These are phyloP conservation scores for Eimeria praecox DNA, from an alignment of 169 alveolate genomes.

Conservation along the genomic window DNA sequence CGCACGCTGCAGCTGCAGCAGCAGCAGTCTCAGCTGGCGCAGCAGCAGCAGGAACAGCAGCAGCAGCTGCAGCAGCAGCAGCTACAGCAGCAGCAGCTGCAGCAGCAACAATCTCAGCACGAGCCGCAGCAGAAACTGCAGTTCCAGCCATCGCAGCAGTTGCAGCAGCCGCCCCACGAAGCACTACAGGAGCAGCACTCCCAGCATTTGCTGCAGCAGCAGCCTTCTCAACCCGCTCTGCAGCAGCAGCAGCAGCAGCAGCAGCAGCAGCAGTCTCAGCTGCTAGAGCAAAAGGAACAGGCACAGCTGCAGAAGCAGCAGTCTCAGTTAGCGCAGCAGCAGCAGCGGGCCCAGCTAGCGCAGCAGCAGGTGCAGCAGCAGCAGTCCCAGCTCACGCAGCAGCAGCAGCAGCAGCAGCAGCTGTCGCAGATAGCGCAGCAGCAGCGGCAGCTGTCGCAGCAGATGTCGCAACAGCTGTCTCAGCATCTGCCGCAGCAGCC, in stretches of 20 bases:
- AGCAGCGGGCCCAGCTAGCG: neutral
- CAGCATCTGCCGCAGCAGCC: neutral
- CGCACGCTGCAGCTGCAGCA: neutral
- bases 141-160: too few relatives aligned
- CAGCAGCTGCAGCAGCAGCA: neutral
- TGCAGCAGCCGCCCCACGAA: too few relatives aligned
- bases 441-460: neutral
- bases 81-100: neutral
- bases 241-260: too few relatives aligned
- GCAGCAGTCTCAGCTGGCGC: constrained; percentile 1
- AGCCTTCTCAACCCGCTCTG: too few relatives aligned
- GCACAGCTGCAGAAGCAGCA: neutral
- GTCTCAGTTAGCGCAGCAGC: neutral
- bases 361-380: constrained; percentile 1
- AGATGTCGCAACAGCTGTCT: neutral
- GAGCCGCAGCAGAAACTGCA: too few relatives aligned
- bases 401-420: constrained; percentile 27
- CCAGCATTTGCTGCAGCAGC: too few relatives aligned
- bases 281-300: too few relatives aligned
- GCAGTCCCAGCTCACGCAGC: neutral
- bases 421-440: neutral
- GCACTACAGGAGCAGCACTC: too few relatives aligned
- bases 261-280: too few relatives aligned
- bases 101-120: too few relatives aligned
- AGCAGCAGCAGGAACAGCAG: neutral